Percentiles rank a stretch among this genome's conserved stretches.
Evolutionary conservation across 129 eudicot genomes (phyloP).

Genomic region (Chrysanthemum lavandulifolium): DNA sequence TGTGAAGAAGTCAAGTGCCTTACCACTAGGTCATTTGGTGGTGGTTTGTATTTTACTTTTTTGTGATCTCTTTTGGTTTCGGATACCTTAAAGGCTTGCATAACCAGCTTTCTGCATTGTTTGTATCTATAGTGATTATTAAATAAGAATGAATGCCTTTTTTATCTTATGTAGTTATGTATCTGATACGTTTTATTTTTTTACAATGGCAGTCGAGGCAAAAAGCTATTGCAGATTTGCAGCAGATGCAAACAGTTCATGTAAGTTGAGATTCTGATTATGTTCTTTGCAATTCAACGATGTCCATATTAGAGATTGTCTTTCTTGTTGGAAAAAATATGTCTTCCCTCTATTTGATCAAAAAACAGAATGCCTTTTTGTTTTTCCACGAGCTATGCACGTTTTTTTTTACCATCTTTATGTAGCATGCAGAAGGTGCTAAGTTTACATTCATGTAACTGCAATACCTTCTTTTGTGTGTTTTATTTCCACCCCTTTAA

Average conservation of each 20-base stretch:
- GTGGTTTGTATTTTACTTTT: neutral
- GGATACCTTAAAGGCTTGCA: slow-evolving; percentile 4
- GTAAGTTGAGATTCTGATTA: slow-evolving; percentile 47
- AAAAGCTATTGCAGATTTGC: slow-evolving; percentile 83
- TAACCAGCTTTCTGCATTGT: neutral
- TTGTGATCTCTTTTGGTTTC: neutral
- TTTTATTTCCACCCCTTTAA: neutral
- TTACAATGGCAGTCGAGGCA: slow-evolving; percentile 77
- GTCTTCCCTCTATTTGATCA: neutral
- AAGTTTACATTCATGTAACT: neutral
- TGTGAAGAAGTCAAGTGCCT: no score
- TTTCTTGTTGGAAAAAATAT: neutral
- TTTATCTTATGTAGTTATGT: neutral
- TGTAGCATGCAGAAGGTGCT: neutral
- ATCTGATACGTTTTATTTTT: slow-evolving; percentile 17
- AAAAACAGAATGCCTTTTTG: neutral
- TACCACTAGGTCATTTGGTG: no score
- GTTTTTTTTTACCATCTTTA: neutral
- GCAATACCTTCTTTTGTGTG: neutral
- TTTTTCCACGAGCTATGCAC: neutral
- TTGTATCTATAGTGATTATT: neutral
- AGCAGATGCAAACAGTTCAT: slow-evolving; percentile 77
- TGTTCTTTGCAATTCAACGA: no score
- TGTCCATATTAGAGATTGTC: no score
- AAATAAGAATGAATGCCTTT: neutral